Evolutionary conservation across 495 filamentous ascomycete genomes (phyloP).

Genomic region (Podospora conica): DNA sequence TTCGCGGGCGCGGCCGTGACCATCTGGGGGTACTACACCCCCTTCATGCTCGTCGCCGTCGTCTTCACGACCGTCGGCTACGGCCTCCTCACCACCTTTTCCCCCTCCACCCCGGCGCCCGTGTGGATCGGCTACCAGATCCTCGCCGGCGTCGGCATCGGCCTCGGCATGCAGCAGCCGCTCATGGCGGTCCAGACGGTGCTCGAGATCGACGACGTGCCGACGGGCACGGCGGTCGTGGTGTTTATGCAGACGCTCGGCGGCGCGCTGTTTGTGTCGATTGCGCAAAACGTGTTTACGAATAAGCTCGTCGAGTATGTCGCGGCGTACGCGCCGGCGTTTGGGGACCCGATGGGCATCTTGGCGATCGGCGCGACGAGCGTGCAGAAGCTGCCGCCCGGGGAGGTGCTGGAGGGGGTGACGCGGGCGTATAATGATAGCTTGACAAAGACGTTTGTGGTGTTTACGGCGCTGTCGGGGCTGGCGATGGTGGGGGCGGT

Average conservation of each 20-base stretch:
- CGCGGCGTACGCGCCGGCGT: constrained; percentile 39
- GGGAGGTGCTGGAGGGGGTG: constrained; percentile 46
- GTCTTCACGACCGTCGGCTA: constrained; percentile 59
- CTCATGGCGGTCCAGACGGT: constrained; percentile 66
- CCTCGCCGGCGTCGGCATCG: constrained; percentile 62
- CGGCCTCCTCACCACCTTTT: constrained; percentile 62
- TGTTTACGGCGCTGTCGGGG: constrained; percentile 57
- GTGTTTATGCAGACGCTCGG: constrained; percentile 69
- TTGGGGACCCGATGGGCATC: constrained; percentile 44
- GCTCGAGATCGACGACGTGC: constrained; percentile 53
- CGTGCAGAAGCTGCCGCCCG: constrained; percentile 46
- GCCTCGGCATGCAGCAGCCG: constrained; percentile 61
- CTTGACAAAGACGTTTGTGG: constrained; percentile 61
- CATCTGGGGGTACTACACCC: constrained; percentile 66
- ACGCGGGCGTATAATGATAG: constrained; percentile 65
- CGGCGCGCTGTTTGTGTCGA: constrained; percentile 66
- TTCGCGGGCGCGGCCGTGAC: constrained; percentile 56
- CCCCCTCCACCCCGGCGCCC: constrained; percentile 43
- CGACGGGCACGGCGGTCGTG: constrained; percentile 59
- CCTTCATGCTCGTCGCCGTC: constrained; percentile 59
- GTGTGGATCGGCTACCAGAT: constrained; percentile 78
- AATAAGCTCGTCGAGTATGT: constrained; percentile 61
- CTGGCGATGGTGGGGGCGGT: constrained; percentile 55
- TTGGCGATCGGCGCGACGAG: constrained; percentile 61
- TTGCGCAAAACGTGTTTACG: constrained; percentile 72